Base-by-base conservation (phyloP, 495 filamentous ascomycete species). In the Trichoderma reesei region DNA sequence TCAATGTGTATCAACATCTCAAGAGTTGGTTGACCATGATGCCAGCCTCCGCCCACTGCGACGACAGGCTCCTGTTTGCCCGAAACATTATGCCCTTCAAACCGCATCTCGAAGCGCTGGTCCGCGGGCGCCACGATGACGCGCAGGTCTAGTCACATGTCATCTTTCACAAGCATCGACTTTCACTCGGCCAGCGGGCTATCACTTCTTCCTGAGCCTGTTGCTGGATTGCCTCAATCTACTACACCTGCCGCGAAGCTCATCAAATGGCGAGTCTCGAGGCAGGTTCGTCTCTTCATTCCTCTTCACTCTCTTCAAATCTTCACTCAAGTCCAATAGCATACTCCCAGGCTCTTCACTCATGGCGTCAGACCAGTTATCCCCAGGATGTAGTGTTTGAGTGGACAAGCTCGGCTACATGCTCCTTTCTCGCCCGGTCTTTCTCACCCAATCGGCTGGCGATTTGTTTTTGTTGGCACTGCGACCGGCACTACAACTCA, bases 121-220 rank as follows among this genome's bases (percentile, higher is more conserved):
- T 85, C 82, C 1, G 82, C 83, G 5, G 82, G 72, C 6, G 81
- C 82, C 41, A 84, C 75, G 2, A 83, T 75, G 3, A 81, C 78
- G n/a, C 72, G 72, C 6, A 86, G 73, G 37, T 82, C 77, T 59
- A 83, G 85, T 4, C 26, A 26, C 26, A 26, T 37, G 67, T 75
- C 36, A 31, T 69, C 16, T 73, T 73, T 77, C 62, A 62, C 66
- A 38, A 76, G 75, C 56, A 67, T 73, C 61, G 65, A 71, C 20
- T 63, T 70, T n/a, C 46, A 65, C 46, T 63, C 68, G 14, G 62
- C 56, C 0, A 68, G 72, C 41, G 59, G 56, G 16, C 46, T 72
- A 2, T 76, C 75, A 42, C 69, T 76, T 56, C 70, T 76, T 0
- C 75, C 75, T 7, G 64, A 68, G 7, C 66, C 73, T 5, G 42